These are phyloP conservation scores for Phaeodactylum tricornutum DNA, from an alignment of 108 stramenopile genomes.

Conservation along the genomic window DNA sequence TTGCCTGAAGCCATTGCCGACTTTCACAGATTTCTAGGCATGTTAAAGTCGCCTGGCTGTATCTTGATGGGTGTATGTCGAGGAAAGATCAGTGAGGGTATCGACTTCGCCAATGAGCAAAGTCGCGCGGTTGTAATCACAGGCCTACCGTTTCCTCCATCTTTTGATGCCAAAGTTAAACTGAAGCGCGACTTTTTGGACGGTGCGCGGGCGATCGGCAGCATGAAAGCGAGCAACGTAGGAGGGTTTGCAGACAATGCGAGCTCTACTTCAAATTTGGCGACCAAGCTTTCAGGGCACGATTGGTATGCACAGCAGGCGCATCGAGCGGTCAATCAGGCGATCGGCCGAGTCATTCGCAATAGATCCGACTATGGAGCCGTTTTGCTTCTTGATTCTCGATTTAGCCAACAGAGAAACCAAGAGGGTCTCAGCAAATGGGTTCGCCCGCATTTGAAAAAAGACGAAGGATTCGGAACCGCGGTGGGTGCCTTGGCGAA, in stretches of 20 bases:
- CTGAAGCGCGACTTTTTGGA: conserved; percentile 92
- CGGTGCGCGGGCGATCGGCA: conserved; percentile 31
- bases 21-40: conserved; percentile 70
- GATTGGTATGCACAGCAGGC: conserved; percentile 98
- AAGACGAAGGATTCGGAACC: conserved; percentile 60
- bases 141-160: conserved; percentile 94
- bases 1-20: conserved; percentile 79
- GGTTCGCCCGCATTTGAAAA: conserved; percentile 64
- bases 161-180: conserved; percentile 88
- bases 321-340: conserved; percentile 96
- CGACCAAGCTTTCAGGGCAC: conserved; percentile 60
- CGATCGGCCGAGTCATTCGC: conserved; percentile 96
- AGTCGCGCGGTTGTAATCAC: conserved; percentile 95
- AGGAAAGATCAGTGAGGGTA: conserved; percentile 85
- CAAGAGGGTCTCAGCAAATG: conserved; percentile 71
- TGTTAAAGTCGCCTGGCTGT: conserved; percentile 64
- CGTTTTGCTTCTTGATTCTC: conserved; percentile 87
- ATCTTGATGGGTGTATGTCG: conserved; percentile 94
- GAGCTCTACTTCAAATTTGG: background rate
- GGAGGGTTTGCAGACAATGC: conserved; percentile 61
- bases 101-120: conserved; percentile 90
- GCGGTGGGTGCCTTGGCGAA: conserved; percentile 36
- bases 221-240: conserved; percentile 21
- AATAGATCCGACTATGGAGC: conserved; percentile 94
- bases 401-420: conserved; percentile 76